Base-by-base conservation (phyloP, 225 moss, liverwort and hornwort genomes). In the Polytrichum formosum region DNA sequence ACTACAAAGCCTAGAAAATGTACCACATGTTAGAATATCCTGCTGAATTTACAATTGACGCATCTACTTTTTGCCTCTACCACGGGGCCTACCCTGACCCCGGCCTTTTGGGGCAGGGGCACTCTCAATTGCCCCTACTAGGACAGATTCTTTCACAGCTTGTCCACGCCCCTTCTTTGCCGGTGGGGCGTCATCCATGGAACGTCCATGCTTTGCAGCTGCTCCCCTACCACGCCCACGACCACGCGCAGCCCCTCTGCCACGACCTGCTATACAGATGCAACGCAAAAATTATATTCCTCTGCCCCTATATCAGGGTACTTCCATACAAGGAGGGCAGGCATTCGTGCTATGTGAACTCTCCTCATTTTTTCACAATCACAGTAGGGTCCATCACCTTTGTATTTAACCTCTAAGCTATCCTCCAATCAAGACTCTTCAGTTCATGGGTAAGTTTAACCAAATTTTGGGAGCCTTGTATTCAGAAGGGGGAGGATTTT, bases 11-110 rank as follows among this genome's bases (percentile, higher is more conserved):
- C 72, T 66, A 72, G 63, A 79, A 77, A 75, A 77, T 64, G 63
- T 71, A 77, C 77, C 56, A 58, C 61, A 69, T 28, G 59, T 70
- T 60, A 63, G 16, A 70, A 13, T 30, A 18, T 62, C 25, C 22
- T 58, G 54, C 56, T 62, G 9, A 53, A 20, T 35, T 29, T 61
- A 25, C 53, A 70, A 10, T 62, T 64, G 54, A 18, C 29, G 19
- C 20, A 64, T 68, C 73, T 88, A 88, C 37, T 37, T 37, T 66
- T 82, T 88, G 28, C 85, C 90, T 66, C 87, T 82, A 29, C 87
- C 88, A 26, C 90, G 87, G 72, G 88, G 88, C 79, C 83, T 74
- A 28, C 82, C 81, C 72, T 75, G 81, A 30, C 88, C 87, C 61
- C 85, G 86, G 55, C 70, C 73, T 81, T 82, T 89, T 46, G 77